A percentile compares a stretch with the other conserved stretches of the same genome.
Conservation (phyloP, 2,329 filamentous ascomycete genomes). For the Penicillium sp. region DNA sequence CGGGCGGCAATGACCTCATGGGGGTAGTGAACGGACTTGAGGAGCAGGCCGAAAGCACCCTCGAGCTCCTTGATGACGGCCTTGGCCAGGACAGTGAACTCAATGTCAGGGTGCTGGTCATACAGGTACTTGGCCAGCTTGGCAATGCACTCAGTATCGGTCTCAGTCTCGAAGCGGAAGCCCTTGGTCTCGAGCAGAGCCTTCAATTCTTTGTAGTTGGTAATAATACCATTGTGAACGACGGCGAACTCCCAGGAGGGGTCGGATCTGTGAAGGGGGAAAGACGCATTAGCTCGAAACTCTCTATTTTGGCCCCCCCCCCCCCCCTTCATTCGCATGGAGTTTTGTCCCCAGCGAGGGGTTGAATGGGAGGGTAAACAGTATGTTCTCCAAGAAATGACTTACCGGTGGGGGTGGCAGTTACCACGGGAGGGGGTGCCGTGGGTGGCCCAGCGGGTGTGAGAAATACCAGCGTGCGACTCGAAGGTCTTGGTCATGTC, state of each 20-base stretch:
- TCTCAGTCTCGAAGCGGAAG: slow-evolving; percentile 98
- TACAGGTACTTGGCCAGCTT: slow-evolving; percentile 99
- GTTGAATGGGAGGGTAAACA: neutral
- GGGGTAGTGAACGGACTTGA: slow-evolving; percentile 98
- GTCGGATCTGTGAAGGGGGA: slow-evolving; percentile 73
- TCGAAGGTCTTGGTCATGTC: slow-evolving; percentile 94
- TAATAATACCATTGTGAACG: slow-evolving; percentile 99
- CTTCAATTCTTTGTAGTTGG: slow-evolving; percentile 99
- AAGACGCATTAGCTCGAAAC: slow-evolving; percentile 7
- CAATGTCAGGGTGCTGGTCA: slow-evolving; percentile 90
- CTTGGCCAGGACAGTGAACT: slow-evolving; percentile 96
- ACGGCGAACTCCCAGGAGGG: slow-evolving; percentile 94
- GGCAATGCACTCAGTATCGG: slow-evolving; percentile 98
- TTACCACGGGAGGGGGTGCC: slow-evolving; percentile 90
- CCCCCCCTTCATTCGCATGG: neutral
- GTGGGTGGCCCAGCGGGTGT: slow-evolving; percentile 99
- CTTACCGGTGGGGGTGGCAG: slow-evolving; percentile 97
- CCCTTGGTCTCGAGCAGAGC: slow-evolving; percentile 91
- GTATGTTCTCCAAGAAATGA: slow-evolving; percentile 17
- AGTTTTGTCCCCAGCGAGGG: neutral
- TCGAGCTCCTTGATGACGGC: slow-evolving; percentile 98
- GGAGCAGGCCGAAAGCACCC: slow-evolving; percentile 93
- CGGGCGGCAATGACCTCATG: slow-evolving; percentile 97
- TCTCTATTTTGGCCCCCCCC: too few relatives aligned
- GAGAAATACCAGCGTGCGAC: slow-evolving; percentile 96